These are phyloP conservation scores for Dioscorea alata DNA, from an alignment of 106 monocot species.

Conservation along the genomic window DNA sequence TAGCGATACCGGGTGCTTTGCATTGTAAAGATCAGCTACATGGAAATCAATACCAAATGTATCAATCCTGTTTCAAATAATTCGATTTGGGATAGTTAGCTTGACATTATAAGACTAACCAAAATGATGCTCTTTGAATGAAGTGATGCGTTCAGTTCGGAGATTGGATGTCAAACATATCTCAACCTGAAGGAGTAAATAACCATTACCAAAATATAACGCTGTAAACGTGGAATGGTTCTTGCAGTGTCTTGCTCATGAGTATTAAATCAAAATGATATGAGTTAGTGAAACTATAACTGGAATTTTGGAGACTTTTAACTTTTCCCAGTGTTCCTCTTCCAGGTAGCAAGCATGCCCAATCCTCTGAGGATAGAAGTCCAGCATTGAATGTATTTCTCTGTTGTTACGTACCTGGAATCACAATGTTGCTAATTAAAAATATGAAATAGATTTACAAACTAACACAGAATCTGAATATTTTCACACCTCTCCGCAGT, in stretches of 20 bases:
- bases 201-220: too few relatives aligned
- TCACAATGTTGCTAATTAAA: conserved; percentile 20
- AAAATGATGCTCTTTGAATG: conserved; percentile 82
- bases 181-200: conserved; percentile 48
- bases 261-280: background rate
- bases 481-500: conserved; percentile 74
- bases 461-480: background rate
- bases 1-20: conserved; percentile 65
- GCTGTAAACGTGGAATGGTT: too few relatives aligned
- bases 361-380: conserved; percentile 69
- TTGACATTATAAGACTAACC: conserved; percentile 28
- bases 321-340: conserved; percentile 59
- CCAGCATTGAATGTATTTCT: conserved; percentile 84
- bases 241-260: too few relatives aligned
- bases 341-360: conserved; percentile 91
- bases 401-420: conserved; percentile 70
- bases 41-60: background rate
- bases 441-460: too few relatives aligned
- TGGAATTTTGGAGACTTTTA: conserved; percentile 67
- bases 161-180: conserved; percentile 95
- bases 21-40: conserved; percentile 82
- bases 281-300: conserved; percentile 16
- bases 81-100: background rate
- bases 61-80: too few relatives aligned
- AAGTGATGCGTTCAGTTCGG: conserved; percentile 50